These are phyloP conservation scores for Neoboletus brunneissimus DNA, from an alignment of 768 basidiomycete genomes.

Conservation along the genomic window DNA sequence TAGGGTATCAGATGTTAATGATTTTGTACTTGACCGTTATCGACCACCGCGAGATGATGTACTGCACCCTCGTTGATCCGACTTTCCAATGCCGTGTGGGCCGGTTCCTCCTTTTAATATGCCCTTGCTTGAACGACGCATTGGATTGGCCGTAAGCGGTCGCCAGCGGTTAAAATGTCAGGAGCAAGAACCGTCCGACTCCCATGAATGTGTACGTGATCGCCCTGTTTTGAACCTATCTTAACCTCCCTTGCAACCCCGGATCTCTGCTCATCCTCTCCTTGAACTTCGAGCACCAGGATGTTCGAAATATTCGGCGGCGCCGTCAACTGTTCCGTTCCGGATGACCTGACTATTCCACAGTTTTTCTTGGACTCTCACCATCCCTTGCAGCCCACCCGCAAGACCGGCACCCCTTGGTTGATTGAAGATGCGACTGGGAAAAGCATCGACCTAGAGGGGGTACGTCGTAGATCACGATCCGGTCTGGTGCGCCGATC, in stretches of 20 bases:
- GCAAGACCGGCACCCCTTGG: conserved; percentile 48
- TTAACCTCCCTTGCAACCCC: not conserved
- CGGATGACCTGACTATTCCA: conserved; percentile 61
- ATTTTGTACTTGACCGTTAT: not conserved
- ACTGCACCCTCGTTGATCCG: not conserved
- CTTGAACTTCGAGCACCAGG: not conserved
- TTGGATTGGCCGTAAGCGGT: not conserved
- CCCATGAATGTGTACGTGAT: not conserved
- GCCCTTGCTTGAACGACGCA: no score
- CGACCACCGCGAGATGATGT: not conserved
- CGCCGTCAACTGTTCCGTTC: conserved; percentile 41
- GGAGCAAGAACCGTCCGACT: not conserved
- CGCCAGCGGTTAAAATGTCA: not conserved
- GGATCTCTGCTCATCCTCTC: not conserved
- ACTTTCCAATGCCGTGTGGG: not conserved
- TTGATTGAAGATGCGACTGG: conserved; percentile 58
- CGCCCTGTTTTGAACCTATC: not conserved
- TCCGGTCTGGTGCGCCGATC: not conserved
- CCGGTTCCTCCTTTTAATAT: not conserved
- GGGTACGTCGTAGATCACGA: conserved; percentile 37
- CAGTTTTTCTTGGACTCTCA: conserved; percentile 59
- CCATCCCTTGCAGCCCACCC: conserved; percentile 43
- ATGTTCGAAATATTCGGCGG: conserved; percentile 29
- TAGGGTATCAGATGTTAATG: not conserved
- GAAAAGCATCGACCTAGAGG: conserved; percentile 39